Conservation (phyloP, 2,329 filamentous ascomycete genomes). For the Lasiodiplodia theobromae region DNA sequence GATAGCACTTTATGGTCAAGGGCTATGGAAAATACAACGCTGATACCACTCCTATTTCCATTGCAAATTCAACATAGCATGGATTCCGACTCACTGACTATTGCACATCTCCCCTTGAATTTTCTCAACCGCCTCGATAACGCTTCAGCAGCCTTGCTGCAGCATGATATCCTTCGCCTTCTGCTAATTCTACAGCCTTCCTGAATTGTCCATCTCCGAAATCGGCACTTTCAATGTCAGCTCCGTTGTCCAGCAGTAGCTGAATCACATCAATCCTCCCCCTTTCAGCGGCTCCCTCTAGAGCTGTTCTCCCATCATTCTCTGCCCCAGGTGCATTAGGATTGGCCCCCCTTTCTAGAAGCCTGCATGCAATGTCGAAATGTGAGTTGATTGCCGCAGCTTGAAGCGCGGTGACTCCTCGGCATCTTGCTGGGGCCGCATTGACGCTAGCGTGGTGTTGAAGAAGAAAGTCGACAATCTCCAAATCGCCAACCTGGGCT, state of each 20-base stretch:
- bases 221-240: not conserved
- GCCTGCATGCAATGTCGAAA: constrained; percentile 34
- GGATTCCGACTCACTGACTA: too few relatives aligned
- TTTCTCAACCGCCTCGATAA: not conserved
- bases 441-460: constrained; percentile 30
- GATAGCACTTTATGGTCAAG: too few relatives aligned
- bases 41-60: too few relatives aligned
- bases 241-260: constrained; percentile 38
- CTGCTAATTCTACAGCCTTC: not conserved
- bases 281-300: constrained; percentile 40
- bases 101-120: not conserved
- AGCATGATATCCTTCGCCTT: not conserved
- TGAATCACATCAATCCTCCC: constrained; percentile 41
- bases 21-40: too few relatives aligned
- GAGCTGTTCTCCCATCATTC: constrained; percentile 37
- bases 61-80: too few relatives aligned
- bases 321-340: constrained; percentile 34
- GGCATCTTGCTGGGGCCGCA: not conserved
- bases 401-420: constrained; percentile 40
- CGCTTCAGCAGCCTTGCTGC: not conserved
- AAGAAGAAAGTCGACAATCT: too few relatives aligned
- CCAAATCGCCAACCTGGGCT: too few relatives aligned
- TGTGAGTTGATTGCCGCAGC: constrained; percentile 38
- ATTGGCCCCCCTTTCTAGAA: constrained; percentile 36
- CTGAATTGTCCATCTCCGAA: not conserved